These are phyloP conservation scores for Coccomyxa subellipsoidea DNA, from an alignment of 163 green algal genomes.

Conservation along the genomic window DNA sequence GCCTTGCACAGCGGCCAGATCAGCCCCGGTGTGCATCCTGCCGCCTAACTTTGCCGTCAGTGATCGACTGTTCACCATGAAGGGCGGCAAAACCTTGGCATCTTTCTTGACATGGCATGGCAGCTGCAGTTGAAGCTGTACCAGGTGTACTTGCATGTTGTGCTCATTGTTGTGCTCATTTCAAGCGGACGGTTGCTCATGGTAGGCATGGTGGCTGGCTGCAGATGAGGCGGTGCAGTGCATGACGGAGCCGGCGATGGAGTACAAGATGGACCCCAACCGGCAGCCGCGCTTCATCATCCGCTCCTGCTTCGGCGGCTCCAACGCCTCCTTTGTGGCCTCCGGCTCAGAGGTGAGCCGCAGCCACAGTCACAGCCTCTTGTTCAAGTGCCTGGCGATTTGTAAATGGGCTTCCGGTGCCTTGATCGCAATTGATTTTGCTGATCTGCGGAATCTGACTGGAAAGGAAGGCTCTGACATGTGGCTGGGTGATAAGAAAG, in stretches of 20 bases:
- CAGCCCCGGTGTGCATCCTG: not conserved
- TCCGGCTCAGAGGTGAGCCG: constrained; percentile 68
- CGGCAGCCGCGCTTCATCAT: constrained; percentile 79
- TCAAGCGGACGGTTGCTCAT: too few species aligned
- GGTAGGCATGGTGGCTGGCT: not conserved
- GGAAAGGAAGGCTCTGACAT: too few species aligned
- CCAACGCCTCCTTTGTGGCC: constrained; percentile 72
- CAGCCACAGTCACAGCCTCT: not conserved
- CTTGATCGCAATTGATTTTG: too few species aligned
- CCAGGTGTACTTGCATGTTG: not conserved
- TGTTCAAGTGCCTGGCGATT: too few species aligned
- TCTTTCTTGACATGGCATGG: not conserved
- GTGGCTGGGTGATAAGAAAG: too few species aligned
- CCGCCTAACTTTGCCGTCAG: too few species aligned
- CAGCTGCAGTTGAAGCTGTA: not conserved
- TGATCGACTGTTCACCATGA: too few species aligned
- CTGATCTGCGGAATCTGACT: too few species aligned
- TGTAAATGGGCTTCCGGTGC: too few species aligned
- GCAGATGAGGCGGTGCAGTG: constrained; percentile 2
- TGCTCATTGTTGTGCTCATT: not conserved
- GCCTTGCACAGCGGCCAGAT: not conserved
- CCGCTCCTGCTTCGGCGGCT: constrained; percentile 82
- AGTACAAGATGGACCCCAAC: constrained; percentile 43
- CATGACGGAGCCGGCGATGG: constrained; percentile 9
- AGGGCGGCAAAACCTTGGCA: too few species aligned